A percentile compares a stretch with the other conserved stretches of the same genome.
Evolutionary conservation across 306 rosid species (phyloP).

Genomic region (Glycine latifolia): DNA sequence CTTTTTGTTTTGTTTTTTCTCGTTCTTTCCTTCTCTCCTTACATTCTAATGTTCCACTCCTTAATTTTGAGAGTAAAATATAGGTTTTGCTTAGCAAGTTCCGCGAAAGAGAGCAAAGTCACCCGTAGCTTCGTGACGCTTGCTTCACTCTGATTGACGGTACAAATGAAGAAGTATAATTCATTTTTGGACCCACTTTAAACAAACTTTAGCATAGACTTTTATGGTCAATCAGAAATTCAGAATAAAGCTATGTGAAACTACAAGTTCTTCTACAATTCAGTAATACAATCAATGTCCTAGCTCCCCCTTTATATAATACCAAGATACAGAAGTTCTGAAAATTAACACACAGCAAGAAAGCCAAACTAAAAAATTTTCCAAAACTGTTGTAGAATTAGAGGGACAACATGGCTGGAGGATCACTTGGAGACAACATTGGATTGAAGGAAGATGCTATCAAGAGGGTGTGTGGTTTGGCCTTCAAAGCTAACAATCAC

Average conservation of each 20-base stretch:
- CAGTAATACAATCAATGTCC: neutral
- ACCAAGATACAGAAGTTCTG: too few relatives aligned
- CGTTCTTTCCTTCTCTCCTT: too few relatives aligned
- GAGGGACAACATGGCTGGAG: conserved; percentile 47
- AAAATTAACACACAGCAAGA: neutral
- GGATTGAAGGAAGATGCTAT: conserved; percentile 54
- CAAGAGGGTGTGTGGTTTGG: conserved; percentile 46
- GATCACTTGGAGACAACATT: conserved; percentile 47
- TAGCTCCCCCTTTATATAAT: neutral
- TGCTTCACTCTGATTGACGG: neutral
- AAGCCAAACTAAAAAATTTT: neutral
- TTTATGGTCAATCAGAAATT: neutral
- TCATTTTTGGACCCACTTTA: neutral
- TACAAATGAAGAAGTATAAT: too few relatives aligned
- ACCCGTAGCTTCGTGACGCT: neutral
- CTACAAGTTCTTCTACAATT: neutral
- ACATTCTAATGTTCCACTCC: too few relatives aligned
- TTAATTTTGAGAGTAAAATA: too few relatives aligned
- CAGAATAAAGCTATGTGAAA: neutral
- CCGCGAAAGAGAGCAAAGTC: neutral
- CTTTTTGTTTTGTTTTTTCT: too few relatives aligned
- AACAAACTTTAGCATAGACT: neutral
- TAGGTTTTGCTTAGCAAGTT: neutral
- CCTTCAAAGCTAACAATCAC: conserved; percentile 59
- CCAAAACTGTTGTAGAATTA: neutral